A percentile compares a stretch with the other conserved stretches of the same genome.
Evolutionary conservation across 768 basidiomycete species (phyloP).

Genomic region (Termitomyces sp.): DNA sequence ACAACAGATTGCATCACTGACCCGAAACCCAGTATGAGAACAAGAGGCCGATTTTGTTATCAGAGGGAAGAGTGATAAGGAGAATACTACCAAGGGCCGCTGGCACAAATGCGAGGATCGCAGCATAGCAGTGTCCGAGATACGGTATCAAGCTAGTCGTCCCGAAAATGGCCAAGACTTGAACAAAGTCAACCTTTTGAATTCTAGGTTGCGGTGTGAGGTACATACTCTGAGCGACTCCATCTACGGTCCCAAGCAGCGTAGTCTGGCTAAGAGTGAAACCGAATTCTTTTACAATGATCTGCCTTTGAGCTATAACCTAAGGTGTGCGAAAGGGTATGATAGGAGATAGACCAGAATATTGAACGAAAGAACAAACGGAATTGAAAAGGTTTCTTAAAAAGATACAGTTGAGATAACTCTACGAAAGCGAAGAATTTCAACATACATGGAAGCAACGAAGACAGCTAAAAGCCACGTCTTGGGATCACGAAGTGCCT

Average conservation of each 20-base stretch:
- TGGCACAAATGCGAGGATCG: constrained; percentile 57
- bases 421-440: neutral
- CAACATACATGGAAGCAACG: constrained; percentile 52
- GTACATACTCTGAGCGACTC: constrained; percentile 61
- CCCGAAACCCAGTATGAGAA: constrained; percentile 75
- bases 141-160: constrained; percentile 53
- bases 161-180: constrained; percentile 43
- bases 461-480: constrained; percentile 71
- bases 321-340: constrained; percentile 26
- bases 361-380: constrained; percentile 31
- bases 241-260: constrained; percentile 72
- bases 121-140: constrained; percentile 66
- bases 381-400: constrained; percentile 65
- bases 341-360: neutral
- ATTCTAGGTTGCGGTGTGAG: neutral
- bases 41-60: constrained; percentile 64
- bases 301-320: constrained; percentile 74
- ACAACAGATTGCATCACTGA: constrained; percentile 28
- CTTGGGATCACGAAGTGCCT: constrained; percentile 66
- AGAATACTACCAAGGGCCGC: constrained; percentile 69
- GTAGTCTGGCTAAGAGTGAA: constrained; percentile 67
- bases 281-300: constrained; percentile 71
- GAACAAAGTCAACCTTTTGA: neutral
- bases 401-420: constrained; percentile 1
- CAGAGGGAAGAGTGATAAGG: constrained; percentile 58